A percentile compares a stretch with the other conserved stretches of the same genome.
Conservation (phyloP, 2,329 filamentous ascomycete genomes). For the Colletotrichum euphorbiae region DNA sequence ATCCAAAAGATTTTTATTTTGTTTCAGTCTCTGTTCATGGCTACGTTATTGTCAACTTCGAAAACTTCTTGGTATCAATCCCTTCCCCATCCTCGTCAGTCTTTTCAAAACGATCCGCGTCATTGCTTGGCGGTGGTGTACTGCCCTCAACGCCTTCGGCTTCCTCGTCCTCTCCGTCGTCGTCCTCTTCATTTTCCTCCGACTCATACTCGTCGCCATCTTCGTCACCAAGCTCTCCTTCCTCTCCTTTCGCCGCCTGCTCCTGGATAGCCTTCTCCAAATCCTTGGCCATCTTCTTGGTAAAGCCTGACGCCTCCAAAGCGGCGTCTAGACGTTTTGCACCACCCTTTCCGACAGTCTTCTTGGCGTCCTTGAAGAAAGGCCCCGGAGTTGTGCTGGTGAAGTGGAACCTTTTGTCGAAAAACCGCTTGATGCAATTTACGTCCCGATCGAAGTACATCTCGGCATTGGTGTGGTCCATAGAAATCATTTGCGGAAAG, state of each 20-base stretch:
- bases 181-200: conserved; percentile 38
- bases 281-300: conserved; percentile 96
- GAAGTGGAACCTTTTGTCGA: conserved; percentile 89
- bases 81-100: conserved; percentile 44
- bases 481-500: conserved; percentile 98
- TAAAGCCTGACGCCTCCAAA: conserved; percentile 94
- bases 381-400: conserved; percentile 84
- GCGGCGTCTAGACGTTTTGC: conserved; percentile 82
- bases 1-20: neutral
- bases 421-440: conserved; percentile 94
- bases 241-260: conserved; percentile 65
- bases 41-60: conserved; percentile 34
- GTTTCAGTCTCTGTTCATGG: conserved; percentile 9
- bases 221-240: conserved; percentile 50
- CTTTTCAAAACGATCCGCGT: conserved; percentile 40
- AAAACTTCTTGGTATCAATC: conserved; percentile 39
- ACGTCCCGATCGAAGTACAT: conserved; percentile 99
- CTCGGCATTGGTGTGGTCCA: conserved; percentile 92
- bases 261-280: conserved; percentile 90
- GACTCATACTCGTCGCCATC: conserved; percentile 47
- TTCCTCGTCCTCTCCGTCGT: conserved; percentile 42
- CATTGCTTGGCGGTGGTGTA: conserved; percentile 23
- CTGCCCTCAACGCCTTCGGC: conserved; percentile 31
- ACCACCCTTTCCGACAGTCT: conserved; percentile 74
- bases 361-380: conserved; percentile 85